A percentile compares a stretch with the other conserved stretches of the same genome.
phyloP scores from a whole-genome alignment of 1,284 basidiomycete species.

The Thelephora terrestris region DNA sequence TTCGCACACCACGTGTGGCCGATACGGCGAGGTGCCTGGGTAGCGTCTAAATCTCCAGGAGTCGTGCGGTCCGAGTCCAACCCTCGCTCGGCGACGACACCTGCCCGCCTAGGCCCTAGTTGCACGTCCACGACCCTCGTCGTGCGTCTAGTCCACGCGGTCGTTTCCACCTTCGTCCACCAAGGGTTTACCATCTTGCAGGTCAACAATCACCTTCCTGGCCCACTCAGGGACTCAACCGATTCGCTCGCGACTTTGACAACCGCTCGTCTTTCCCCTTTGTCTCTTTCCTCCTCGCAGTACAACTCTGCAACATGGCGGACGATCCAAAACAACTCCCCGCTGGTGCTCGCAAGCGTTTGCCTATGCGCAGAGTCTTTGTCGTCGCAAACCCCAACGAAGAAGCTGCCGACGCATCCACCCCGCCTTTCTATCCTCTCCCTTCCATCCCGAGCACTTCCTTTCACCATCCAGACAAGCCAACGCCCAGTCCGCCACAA shows the following conservation, averaged over 20 bases:
- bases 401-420: conserved; percentile 26
- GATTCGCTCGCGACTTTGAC: too few species aligned
- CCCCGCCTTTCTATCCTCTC: conserved; percentile 19
- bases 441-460: conserved; percentile 17
- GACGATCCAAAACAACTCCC: conserved; percentile 32
- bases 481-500: neutral
- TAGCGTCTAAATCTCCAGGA: neutral
- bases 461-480: conserved; percentile 1
- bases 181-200: neutral
- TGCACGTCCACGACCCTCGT: neutral
- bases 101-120: neutral
- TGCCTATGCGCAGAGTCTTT: conserved; percentile 25
- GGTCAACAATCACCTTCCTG: too few species aligned
- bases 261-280: too few species aligned
- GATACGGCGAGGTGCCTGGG: neutral
- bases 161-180: neutral
- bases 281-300: conserved; percentile 6
- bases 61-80: neutral
- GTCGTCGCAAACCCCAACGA: conserved; percentile 53
- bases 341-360: conserved; percentile 11
- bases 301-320: conserved; percentile 25
- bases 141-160: neutral
- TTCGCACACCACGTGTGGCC: too few species aligned
- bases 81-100: neutral
- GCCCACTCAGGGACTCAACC: too few species aligned